These are phyloP conservation scores for Rhodocollybia butyracea DNA, from an alignment of 768 basidiomycete species.

Conservation along the genomic window DNA sequence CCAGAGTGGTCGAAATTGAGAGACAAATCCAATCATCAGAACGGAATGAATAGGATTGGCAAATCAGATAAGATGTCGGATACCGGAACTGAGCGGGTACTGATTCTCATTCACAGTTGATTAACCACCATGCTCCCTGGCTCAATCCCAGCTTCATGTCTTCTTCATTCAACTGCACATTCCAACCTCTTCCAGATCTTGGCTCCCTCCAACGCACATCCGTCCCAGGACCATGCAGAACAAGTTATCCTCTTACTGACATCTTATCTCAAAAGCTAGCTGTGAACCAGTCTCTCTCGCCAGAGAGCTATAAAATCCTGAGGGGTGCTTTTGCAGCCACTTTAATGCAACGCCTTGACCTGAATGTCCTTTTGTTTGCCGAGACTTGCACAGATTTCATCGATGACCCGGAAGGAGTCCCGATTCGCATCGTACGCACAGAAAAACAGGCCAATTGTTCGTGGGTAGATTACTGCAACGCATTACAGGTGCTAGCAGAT, in stretches of 20 bases:
- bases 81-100: no score
- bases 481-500: background rate
- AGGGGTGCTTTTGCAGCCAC: conserved; percentile 2
- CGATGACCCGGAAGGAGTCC: conserved; percentile 6
- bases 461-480: background rate
- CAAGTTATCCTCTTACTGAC: background rate
- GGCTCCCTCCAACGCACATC: conserved; percentile 2
- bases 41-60: no score
- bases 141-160: background rate
- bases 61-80: no score
- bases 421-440: background rate
- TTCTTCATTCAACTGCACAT: background rate
- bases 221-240: background rate
- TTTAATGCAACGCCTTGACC: conserved; percentile 2
- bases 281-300: background rate
- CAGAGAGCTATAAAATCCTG: background rate
- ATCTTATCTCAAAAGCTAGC: background rate
- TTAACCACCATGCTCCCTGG: no score
- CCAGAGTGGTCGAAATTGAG: no score
- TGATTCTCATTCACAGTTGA: no score
- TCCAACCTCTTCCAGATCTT: conserved; percentile 6
- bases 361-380: background rate
- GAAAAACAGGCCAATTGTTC: background rate
- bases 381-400: background rate
- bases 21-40: no score